These are phyloP conservation scores for Chlamydomonas schloesseri DNA, from an alignment of 139 green algal species.

Conservation along the genomic window DNA sequence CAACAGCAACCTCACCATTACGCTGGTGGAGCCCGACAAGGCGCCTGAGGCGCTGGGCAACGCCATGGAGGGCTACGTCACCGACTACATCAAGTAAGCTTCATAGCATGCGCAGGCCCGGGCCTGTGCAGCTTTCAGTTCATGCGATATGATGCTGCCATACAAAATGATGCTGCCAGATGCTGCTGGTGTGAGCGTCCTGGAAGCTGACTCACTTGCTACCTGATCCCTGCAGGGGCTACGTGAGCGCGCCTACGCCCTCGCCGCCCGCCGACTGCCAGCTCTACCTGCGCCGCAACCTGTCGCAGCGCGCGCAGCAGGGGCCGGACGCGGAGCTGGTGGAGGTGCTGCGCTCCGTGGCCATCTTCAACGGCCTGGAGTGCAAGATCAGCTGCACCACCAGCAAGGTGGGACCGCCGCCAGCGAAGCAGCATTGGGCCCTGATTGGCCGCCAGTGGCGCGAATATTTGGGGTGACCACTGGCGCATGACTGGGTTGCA, in stretches of 20 bases:
- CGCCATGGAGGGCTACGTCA: conserved; percentile 70
- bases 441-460: no score
- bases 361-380: conserved; percentile 91
- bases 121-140: background rate
- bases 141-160: background rate
- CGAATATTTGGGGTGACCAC: no score
- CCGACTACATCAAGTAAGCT: conserved; percentile 75
- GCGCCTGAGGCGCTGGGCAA: conserved; percentile 53
- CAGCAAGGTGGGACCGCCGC: conserved; percentile 64
- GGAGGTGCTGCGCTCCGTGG: conserved; percentile 49
- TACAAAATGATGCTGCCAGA: no score
- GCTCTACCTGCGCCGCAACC: conserved; percentile 71
- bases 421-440: no score
- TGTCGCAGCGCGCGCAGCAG: conserved; percentile 43
- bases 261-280: conserved; percentile 18
- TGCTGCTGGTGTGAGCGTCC: no score
- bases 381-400: conserved; percentile 91
- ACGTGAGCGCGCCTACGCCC: conserved; percentile 58
- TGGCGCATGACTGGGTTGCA: no score
- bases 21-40: conserved; percentile 82
- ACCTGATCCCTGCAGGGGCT: conserved; percentile 31
- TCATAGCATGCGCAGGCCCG: conserved; percentile 7
- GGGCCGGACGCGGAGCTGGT: conserved; percentile 37
- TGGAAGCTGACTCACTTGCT: no score
- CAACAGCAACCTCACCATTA: conserved; percentile 48